phyloP scores from a whole-genome alignment of 768 basidiomycete genomes.

The Auriscalpium orientale region DNA sequence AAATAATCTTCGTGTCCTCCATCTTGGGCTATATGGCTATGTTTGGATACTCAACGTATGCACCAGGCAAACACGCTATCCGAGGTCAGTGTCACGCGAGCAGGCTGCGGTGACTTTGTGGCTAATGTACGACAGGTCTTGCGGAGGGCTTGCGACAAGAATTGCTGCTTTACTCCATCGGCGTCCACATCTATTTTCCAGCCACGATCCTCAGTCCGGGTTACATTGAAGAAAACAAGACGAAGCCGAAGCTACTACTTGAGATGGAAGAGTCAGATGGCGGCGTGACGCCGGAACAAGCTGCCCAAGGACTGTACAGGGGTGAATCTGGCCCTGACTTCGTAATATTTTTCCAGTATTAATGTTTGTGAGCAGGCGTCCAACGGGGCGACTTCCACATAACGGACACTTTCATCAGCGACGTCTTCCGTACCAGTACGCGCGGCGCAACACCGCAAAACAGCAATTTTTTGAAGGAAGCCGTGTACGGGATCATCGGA shows the following conservation, averaged over 20 bases:
- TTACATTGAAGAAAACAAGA: conserved; percentile 64
- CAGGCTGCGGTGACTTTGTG: neutral
- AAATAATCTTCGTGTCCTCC: conserved; percentile 72
- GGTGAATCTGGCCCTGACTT: conserved; percentile 32
- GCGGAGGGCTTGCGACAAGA: conserved; percentile 81
- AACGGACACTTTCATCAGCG: conserved; percentile 59
- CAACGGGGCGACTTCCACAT: conserved; percentile 67
- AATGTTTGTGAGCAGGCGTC: conserved; percentile 40
- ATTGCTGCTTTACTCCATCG: conserved; percentile 66
- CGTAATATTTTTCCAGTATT: neutral
- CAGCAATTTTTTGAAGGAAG: conserved; percentile 52
- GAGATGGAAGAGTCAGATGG: conserved; percentile 73
- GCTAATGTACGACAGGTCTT: conserved; percentile 42
- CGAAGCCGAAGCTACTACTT: conserved; percentile 67
- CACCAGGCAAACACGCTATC: conserved; percentile 80
- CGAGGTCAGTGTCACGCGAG: conserved; percentile 44
- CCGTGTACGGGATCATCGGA: conserved; percentile 33
- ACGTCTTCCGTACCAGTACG: conserved; percentile 60
- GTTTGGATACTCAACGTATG: conserved; percentile 72
- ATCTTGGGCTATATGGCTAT: conserved; percentile 69
- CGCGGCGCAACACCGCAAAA: conserved; percentile 48
- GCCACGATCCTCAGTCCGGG: conserved; percentile 76
- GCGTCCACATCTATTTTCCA: conserved; percentile 78
- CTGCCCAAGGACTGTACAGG: conserved; percentile 49
- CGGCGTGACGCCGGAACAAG: conserved; percentile 53